Base-by-base conservation (phyloP, 2,329 filamentous ascomycete species). In the Paecilomyces fulvus region DNA sequence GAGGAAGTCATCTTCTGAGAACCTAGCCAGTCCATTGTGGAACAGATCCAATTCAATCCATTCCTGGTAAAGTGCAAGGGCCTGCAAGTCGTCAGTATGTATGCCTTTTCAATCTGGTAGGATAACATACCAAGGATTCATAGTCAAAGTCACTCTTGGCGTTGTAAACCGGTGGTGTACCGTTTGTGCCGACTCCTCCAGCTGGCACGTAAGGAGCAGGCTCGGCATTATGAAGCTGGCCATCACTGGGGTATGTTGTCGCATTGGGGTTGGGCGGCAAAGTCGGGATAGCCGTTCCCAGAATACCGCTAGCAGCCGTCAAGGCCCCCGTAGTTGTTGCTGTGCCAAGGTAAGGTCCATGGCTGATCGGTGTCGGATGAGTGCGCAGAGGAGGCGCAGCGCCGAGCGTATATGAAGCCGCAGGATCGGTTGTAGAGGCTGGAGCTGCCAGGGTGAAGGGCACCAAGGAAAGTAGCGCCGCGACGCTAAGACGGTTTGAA, bases 21-120 rank as follows among this genome's bases (percentile, higher is more conserved):
- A 94, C 0, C 77, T 82, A 0, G 82, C 83, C 2, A 94, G 79
- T 12, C 87, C 89, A 67, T 87, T 84, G 70, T 89, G 85, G 80
- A 94, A 94, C 12, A 90, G 79, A 67, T 94, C 90, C 1, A 94
- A 79, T 73, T 94, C 89, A 55, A 92, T 90, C 81, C 84, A 94
- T 72, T 94, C 89, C 64, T 91, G 87, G 67, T 92, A 92, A 0
- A 92, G 76, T 11, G 82, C 88, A 11, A 94, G 77, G 0, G 84
- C 81, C 73, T 75, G 49, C 28, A 46, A 33, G n/a, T 30, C 43
- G 12, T 23, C 4, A 53, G 33, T 6, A 23, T 43, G 33, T 6
- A 17, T 17, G 37, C 8, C n/a, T 17, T 8, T 37, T 33, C 23
- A 43, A 23, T 14, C 33, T 43, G n/a, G 1, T 12, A 30, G 53